Base-by-base conservation (phyloP, 148 eudicot species). In the Gaultheria prostrata region DNA sequence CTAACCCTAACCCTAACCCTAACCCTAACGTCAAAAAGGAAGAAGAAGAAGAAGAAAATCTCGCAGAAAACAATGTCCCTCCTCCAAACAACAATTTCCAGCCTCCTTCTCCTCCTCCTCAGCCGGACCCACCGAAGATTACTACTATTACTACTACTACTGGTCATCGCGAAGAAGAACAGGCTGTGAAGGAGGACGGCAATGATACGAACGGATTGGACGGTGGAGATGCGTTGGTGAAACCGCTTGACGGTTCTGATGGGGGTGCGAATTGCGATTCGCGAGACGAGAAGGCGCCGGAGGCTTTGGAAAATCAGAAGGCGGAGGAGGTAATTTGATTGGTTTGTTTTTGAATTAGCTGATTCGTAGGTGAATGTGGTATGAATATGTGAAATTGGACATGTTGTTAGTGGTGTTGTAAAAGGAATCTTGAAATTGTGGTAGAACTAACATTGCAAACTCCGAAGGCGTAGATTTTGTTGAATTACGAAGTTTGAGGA, bases 1-100 rank as follows among this genome's bases (percentile, higher is more conserved):
- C 88, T 69, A 85, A 85, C 56, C 83, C 86, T 71, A 78, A 69
- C 15, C 76, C 82, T 71, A 78, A 69, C 15, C 76, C 82, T 65
- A 59, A 39, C 28, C 69, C 56, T n/a, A 63, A 51, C 57, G 72
- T 65, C 12, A 76, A 80, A 65, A 54, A 49, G 30, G 45, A 82
- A 54, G 28, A 26, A 6, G 21, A 46, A 6, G 21, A 46, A 74
- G 21, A 46, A 39, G 5, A 39, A 74, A 48, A 77, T 7, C 9
- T 6, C 35, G 26, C 12, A 9, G 24, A 65, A 33, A 1, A 76
- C 39, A 45, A 20, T 63, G 67, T 18, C 24, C 13, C 17, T 26
- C 21, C 26, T 26, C 73, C 35, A 70, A 18, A 24, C 32, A 45
- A 48, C 21, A 76, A 84, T 53, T 26, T 82, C 9, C 82, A 4